These are phyloP conservation scores for Amaranthus palmeri DNA, from an alignment of 148 eudicot species.

Conservation along the genomic window DNA sequence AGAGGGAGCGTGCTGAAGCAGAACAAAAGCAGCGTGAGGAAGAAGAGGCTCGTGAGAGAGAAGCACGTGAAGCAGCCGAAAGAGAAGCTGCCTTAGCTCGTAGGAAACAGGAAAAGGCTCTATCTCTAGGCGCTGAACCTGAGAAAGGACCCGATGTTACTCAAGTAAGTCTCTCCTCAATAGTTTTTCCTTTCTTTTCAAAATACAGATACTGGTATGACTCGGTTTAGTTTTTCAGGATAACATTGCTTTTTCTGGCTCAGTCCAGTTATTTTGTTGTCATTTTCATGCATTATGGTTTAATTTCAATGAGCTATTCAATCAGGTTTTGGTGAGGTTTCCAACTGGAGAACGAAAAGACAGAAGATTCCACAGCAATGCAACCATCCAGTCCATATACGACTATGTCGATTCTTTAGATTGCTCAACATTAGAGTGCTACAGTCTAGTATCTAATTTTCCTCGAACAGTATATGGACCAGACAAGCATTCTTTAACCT, in stretches of 20 bases:
- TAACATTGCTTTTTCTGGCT: not conserved
- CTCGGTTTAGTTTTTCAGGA: not conserved
- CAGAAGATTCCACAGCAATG: conserved; percentile 63
- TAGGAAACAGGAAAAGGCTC: conserved; percentile 71
- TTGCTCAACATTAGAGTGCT: conserved; percentile 58
- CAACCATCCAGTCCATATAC: conserved; percentile 71
- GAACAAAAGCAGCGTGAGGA: conserved; percentile 79
- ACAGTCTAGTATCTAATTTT: conserved; percentile 84
- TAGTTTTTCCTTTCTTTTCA: not conserved
- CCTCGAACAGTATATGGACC: conserved; percentile 79
- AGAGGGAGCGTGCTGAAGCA: conserved; percentile 92
- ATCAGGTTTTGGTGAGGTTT: conserved; percentile 87
- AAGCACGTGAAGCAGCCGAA: conserved; percentile 82
- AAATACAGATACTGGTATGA: not conserved
- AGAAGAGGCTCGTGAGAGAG: conserved; percentile 94
- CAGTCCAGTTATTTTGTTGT: not conserved
- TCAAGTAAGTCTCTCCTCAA: conserved; percentile 48
- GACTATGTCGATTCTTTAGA: conserved; percentile 94
- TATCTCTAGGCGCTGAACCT: conserved; percentile 80
- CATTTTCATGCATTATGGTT: not conserved
- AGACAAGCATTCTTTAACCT: conserved; percentile 58
- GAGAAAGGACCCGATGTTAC: conserved; percentile 92
- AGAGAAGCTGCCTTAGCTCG: conserved; percentile 85
- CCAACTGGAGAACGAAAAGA: conserved; percentile 85
- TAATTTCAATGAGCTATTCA: not conserved